These are phyloP conservation scores for Parmelia sp. DNA, from an alignment of 495 filamentous ascomycete genomes.

Conservation along the genomic window DNA sequence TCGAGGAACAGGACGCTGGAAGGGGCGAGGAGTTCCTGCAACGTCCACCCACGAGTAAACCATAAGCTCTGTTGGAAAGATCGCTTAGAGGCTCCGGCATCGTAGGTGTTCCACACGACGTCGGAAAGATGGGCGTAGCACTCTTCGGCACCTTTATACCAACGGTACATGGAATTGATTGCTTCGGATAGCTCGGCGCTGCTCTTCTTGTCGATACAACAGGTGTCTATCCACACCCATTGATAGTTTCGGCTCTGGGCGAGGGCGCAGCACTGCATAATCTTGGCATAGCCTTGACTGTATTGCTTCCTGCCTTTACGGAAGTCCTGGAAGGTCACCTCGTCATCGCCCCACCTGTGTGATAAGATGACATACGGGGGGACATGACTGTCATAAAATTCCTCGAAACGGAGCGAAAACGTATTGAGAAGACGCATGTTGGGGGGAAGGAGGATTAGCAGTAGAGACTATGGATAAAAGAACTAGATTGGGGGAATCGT, in stretches of 20 bases:
- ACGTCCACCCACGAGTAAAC: constrained; percentile 42
- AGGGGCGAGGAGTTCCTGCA: constrained; percentile 42
- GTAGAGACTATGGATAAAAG: too few relatives aligned
- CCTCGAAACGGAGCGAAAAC: constrained; percentile 33
- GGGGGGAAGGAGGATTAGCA: too few relatives aligned
- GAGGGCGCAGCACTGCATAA: constrained; percentile 20
- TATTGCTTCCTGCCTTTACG: constrained; percentile 9
- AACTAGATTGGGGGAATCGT: too few relatives aligned
- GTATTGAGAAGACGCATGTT: constrained; percentile 42
- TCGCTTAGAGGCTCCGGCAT: not conserved
- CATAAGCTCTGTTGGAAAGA: constrained; percentile 34
- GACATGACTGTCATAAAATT: constrained; percentile 29
- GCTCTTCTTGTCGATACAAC: constrained; percentile 41
- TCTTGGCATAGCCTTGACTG: constrained; percentile 27
- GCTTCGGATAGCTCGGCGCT: constrained; percentile 39
- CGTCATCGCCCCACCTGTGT: constrained; percentile 34
- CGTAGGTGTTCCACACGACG: constrained; percentile 15
- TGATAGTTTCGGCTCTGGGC: constrained; percentile 20
- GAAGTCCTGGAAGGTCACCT: constrained; percentile 33
- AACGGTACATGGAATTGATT: constrained; percentile 29
- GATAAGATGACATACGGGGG: constrained; percentile 36
- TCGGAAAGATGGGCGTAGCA: constrained; percentile 40
- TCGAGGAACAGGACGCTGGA: constrained; percentile 32
- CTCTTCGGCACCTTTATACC: constrained; percentile 31
- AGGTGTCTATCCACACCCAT: constrained; percentile 42